Evolutionary conservation across 2,329 filamentous ascomycete species (phyloP), one percentile per base, ranked within the genome.

Genomic region (Fusarium buharicum): DNA sequence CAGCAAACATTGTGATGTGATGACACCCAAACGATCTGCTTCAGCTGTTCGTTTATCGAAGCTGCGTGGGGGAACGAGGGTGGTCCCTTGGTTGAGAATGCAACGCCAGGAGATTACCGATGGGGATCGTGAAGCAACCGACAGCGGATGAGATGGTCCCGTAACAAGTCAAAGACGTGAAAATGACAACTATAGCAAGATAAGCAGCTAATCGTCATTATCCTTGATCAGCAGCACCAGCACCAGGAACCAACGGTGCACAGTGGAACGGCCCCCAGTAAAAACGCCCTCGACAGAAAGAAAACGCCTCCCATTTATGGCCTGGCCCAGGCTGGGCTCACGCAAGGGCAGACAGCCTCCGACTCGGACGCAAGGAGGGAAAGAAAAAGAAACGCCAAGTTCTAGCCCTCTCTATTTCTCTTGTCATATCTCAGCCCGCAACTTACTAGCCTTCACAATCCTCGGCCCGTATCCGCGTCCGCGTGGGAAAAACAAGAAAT

Each of bases 31-130:
- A 38, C 17, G 48, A 44, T 59, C 49, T 28, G 31, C 45, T 28
- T 58, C 55, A 58, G 55, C 53, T 58, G 13, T 44, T 59, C 56
- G 56, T 55, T 59, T 48, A 59, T 59, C 56, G 56, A 17, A 20
- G 17, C 36, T 4, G 16, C 33, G 55, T 47, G 56, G 56, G 50
- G 55, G 47, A 41, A 43, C 45, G 33, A 36, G 46, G 55, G 47
- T 36, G 11, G 20, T 33, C 55, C 55, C 55, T 30, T 59, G 55
- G 22, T 11, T 30, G 1, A 16, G 2, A 24, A 30, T 59, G 31
- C 27, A 36, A 51, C 38, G 30, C 2, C 14, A 8, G 24, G 11
- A 13, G 18, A 30, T 53, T 31, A 6, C 16, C 6, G 16, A 38
- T 18, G 28, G 16, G 20, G 31, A 20, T 22, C 14, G 28, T 12